phyloP scores from a whole-genome alignment of 108 stramenopile genomes.

The Epipyxis sp. region DNA sequence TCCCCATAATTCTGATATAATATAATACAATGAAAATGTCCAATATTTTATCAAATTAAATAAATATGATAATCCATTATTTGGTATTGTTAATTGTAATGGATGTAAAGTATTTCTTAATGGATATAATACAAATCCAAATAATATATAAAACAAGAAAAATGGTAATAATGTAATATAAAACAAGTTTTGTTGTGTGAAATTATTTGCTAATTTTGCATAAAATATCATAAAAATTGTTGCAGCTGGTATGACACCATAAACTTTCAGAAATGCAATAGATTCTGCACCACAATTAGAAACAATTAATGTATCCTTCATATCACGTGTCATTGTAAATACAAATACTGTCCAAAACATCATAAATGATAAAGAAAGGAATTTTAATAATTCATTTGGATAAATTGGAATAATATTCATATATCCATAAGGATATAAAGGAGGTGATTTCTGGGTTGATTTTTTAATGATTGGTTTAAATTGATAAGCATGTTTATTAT shows the following conservation, averaged over 20 bases:
- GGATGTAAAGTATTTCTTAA: slow-evolving; percentile 73
- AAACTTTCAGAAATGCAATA: slow-evolving; percentile 79
- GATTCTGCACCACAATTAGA: slow-evolving; percentile 94
- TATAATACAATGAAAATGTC: slow-evolving; percentile 85
- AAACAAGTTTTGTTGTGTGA: slow-evolving; percentile 78
- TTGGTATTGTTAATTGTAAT: slow-evolving; percentile 55
- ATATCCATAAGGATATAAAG: no score
- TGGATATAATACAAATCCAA: slow-evolving; percentile 79
- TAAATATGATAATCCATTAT: slow-evolving; percentile 61
- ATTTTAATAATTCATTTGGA: slow-evolving; percentile 73
- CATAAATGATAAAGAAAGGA: slow-evolving; percentile 77
- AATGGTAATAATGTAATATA: slow-evolving; percentile 85
- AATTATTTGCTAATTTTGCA: slow-evolving; percentile 71
- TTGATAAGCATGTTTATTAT: no score
- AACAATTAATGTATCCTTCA: slow-evolving; percentile 92
- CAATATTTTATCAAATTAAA: slow-evolving; percentile 78
- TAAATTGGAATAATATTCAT: slow-evolving; percentile 1
- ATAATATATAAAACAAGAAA: slow-evolving; percentile 80
- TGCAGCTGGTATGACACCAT: slow-evolving; percentile 57
- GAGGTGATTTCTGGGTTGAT: no score
- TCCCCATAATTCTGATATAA: slow-evolving; percentile 78
- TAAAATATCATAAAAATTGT: slow-evolving; percentile 63
- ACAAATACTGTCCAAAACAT: slow-evolving; percentile 93
- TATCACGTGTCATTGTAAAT: slow-evolving; percentile 83
- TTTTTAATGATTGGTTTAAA: no score